These are phyloP conservation scores for Oenanthe javanica DNA, from an alignment of 140 eudicot genomes.

Conservation along the genomic window DNA sequence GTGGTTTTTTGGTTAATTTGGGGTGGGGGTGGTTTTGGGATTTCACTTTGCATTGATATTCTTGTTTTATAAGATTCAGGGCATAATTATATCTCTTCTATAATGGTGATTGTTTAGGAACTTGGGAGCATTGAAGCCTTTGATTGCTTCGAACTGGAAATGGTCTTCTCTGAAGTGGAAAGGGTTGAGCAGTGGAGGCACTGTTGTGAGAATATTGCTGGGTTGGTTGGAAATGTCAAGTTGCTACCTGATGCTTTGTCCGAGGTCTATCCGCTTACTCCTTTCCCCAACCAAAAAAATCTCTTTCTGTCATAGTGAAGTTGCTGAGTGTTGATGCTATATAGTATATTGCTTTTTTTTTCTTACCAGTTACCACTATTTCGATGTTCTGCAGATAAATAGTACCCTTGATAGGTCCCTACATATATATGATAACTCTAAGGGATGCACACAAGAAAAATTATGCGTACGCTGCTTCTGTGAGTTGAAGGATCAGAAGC, in stretches of 20 bases:
- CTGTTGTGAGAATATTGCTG: constrained; percentile 31
- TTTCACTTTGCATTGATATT: neutral
- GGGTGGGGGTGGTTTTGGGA: too few species aligned
- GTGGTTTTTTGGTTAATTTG: too few species aligned
- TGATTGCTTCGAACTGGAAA: constrained; percentile 50
- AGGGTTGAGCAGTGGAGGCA: constrained; percentile 58
- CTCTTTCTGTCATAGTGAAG: neutral
- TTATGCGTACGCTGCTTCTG: constrained; percentile 47
- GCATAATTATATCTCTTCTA: neutral
- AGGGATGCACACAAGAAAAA: constrained; percentile 23
- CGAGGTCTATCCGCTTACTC: constrained; percentile 30
- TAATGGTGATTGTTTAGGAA: constrained; percentile 37
- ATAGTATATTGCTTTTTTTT: neutral
- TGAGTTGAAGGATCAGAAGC: constrained; percentile 41
- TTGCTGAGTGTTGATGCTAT: neutral
- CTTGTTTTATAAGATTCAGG: constrained; percentile 4
- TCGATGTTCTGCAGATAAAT: constrained; percentile 41
- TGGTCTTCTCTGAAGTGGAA: constrained; percentile 50
- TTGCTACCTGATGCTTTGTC: constrained; percentile 39
- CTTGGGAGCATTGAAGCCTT: constrained; percentile 59
- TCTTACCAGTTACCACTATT: too few species aligned
- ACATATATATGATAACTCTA: constrained; percentile 29
- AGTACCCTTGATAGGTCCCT: constrained; percentile 52
- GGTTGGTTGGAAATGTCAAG: constrained; percentile 31
- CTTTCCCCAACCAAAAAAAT: too few species aligned